These are phyloP conservation scores for Colletotrichum theobromicola DNA, from an alignment of 2,329 filamentous ascomycete genomes.

Conservation along the genomic window DNA sequence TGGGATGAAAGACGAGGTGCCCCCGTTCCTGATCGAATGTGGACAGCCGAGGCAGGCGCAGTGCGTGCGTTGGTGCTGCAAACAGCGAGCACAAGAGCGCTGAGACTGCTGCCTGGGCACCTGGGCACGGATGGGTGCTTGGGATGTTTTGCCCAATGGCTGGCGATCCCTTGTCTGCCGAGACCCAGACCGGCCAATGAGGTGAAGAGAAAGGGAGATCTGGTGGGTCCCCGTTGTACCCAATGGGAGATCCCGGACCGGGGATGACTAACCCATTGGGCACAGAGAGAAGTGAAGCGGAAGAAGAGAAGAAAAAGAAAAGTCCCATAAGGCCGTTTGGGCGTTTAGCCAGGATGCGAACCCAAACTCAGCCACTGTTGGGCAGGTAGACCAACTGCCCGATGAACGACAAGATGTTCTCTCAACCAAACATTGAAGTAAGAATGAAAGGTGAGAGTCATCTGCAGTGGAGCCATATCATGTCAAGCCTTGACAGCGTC, in stretches of 20 bases:
- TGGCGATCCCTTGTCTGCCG: not conserved
- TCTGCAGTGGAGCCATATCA: not conserved
- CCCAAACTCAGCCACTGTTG: not conserved
- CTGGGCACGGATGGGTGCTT: not conserved
- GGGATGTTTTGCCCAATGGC: not conserved
- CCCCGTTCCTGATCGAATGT: not conserved
- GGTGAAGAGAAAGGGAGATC: not conserved
- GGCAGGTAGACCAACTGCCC: not conserved
- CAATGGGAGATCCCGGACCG: not conserved
- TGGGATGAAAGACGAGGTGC: not conserved
- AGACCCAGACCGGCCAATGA: not conserved
- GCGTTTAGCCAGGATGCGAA: not conserved
- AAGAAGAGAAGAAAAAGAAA: not conserved
- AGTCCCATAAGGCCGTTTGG: not conserved
- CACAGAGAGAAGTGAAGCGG: not conserved
- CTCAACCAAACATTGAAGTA: not conserved
- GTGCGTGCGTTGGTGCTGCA: not conserved
- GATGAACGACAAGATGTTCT: not conserved
- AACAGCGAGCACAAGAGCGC: not conserved
- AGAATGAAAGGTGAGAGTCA: not conserved
- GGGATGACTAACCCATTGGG: not conserved
- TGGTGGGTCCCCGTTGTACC: not conserved
- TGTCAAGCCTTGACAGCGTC: not conserved
- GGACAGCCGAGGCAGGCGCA: not conserved
- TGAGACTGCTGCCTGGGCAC: conserved; percentile 7